Percentiles rank a stretch among this genome's conserved stretches.
These are phyloP conservation scores for Aspergillus novofumigatus DNA, from an alignment of 2,329 filamentous ascomycete genomes.

Conservation along the genomic window DNA sequence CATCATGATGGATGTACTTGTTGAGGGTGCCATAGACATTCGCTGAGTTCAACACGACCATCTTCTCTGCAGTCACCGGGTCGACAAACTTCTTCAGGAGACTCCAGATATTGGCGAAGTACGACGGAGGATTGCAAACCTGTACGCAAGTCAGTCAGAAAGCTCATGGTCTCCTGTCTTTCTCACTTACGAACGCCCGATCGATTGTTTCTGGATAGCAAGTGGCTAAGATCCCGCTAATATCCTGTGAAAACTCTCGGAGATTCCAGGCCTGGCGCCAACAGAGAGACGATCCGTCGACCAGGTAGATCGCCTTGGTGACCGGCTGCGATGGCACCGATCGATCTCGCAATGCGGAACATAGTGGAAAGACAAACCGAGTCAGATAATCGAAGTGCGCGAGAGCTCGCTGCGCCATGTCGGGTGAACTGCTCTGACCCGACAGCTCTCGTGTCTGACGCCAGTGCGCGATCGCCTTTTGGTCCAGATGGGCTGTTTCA, in stretches of 20 bases:
- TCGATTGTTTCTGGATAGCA: conserved; percentile 26
- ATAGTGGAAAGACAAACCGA: conserved; percentile 22
- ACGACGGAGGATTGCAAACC: conserved; percentile 23
- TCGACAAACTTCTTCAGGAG: conserved; percentile 22
- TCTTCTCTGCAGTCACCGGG: conserved; percentile 21
- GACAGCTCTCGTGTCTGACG: conserved; percentile 6
- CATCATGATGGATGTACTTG: conserved; percentile 12
- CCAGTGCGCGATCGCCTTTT: conserved; percentile 13
- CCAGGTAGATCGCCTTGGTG: conserved; percentile 15
- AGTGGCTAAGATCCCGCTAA: conserved; percentile 22
- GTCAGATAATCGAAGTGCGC: conserved; percentile 16
- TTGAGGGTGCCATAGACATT: conserved; percentile 14
- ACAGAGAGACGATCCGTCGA: conserved; percentile 16
- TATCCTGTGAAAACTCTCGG: conserved; percentile 16
- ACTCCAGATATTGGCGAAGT: conserved; percentile 21
- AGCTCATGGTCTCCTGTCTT: not conserved
- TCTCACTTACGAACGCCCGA: conserved; percentile 14
- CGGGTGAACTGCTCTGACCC: conserved; percentile 2
- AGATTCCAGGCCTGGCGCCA: conserved; percentile 22
- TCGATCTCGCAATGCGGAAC: conserved; percentile 15
- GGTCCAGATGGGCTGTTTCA: conserved; percentile 10
- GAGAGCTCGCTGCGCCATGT: conserved; percentile 19
- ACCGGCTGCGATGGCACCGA: conserved; percentile 5
- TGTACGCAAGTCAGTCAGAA: conserved; percentile 1
- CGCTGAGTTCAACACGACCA: conserved; percentile 12